Evolutionary conservation across 139 green algal genomes (phyloP), one percentile per base, ranked within the genome.

Genomic region (Eudorina sp.): DNA sequence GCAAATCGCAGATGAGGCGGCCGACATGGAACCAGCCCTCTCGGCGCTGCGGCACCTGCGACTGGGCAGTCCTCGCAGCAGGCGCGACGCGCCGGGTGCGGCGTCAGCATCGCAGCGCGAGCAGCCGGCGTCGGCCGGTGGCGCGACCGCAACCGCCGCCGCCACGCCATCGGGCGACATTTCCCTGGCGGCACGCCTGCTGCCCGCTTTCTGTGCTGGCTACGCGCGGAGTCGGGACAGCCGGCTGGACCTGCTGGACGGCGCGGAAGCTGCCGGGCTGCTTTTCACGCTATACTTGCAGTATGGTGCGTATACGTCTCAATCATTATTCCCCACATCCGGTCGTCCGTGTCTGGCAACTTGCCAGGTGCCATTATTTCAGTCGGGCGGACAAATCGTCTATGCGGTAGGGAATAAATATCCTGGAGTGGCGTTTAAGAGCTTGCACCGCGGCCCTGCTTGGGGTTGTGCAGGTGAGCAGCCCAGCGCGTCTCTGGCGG

Each of bases 171-270:
- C 55, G 4, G 62, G 66, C 11, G 89, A 92, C 29, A 48, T 53
- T 16, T 78, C 78, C 8, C 69, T 92, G 34, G 89, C 84, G 0
- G 89, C 77, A 0, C 53, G 64, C 38, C 84, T 92, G 53, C 53
- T 92, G 89, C 78, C 89, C 0, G 66, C 82, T 23, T 79, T 88
- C 64, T 68, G 41, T 23, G 27, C 66, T 4, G 40, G 27, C 14
- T 75, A 55, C 79, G 11, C 46, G 11, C 38, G 19, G 45, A 23
- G 53, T 9, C 9, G 80, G 6, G 31, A 31, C 41, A 14, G 34
- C 13, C 46, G 48, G 4, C 46, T 79, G 40, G 82, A 88, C 31
- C 48, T 88, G 82, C 66, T 88, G 11, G n/a, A 18, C 34, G 66
- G 66, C 23, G 45, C 82, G n/a, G 64, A 88, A 48, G 31, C 48